A percentile compares a stretch with the other conserved stretches of the same genome.
phyloP scores from a whole-genome alignment of 768 basidiomycete species.

The Mycena polygramma region DNA sequence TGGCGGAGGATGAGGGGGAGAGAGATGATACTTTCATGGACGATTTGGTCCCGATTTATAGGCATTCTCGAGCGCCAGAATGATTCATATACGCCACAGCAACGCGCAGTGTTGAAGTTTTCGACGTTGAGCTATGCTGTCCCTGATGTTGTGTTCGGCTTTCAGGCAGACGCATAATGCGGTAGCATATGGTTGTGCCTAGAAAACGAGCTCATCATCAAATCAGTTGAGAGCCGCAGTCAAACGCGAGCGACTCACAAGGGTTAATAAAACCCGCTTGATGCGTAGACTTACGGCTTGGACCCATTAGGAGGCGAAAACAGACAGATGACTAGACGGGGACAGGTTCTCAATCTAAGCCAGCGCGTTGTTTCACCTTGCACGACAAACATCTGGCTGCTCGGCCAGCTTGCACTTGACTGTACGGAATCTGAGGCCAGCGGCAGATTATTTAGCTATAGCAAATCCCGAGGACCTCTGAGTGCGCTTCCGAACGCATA shows the following conservation, averaged over 20 bases:
- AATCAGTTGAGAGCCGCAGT: background rate
- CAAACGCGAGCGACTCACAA: background rate
- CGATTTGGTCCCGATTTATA: background rate
- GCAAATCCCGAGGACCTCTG: no score
- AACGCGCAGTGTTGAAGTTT: background rate
- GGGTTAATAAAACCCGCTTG: background rate
- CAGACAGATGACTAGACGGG: background rate
- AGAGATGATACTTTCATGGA: background rate
- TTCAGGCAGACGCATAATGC: background rate
- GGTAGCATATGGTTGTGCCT: background rate
- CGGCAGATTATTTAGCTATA: no score
- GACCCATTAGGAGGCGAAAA: background rate
- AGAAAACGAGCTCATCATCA: background rate
- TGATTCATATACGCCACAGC: background rate
- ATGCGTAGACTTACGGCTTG: background rate
- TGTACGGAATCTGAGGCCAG: no score
- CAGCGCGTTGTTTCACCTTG: background rate
- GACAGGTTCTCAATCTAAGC: background rate
- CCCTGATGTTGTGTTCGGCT: background rate
- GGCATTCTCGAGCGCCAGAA: background rate
- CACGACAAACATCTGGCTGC: background rate
- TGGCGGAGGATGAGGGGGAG: background rate
- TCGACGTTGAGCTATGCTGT: background rate
- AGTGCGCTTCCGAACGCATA: no score
- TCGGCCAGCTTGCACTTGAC: background rate